Evolutionary conservation across 164 flowering plant genomes (phyloP).

Genomic region (Macadamia tetraphylla): DNA sequence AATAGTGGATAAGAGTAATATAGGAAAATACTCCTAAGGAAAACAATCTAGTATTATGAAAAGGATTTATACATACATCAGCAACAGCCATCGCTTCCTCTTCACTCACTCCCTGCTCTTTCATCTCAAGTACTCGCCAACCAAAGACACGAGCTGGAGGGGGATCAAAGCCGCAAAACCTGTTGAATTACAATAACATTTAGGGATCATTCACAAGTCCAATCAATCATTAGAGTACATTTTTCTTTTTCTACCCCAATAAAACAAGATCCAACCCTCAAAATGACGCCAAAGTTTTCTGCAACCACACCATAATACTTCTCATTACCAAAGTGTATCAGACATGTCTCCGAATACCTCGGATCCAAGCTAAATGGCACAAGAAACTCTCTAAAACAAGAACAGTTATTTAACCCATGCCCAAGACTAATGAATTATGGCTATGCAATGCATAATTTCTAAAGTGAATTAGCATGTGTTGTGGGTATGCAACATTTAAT

Average conservation of each 20-base stretch:
- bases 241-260: too few relatives aligned
- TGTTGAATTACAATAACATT: conserved; percentile 21
- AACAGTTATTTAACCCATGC: too few relatives aligned
- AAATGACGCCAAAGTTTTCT: not conserved
- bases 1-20: not conserved
- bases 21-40: not conserved
- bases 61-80: conserved; percentile 43
- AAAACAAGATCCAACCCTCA: not conserved
- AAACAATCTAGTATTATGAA: not conserved
- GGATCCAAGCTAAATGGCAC: too few relatives aligned
- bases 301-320: not conserved
- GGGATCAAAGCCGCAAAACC: conserved; percentile 58
- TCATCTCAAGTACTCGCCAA: conserved; percentile 76
- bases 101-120: conserved; percentile 72
- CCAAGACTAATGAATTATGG: too few relatives aligned
- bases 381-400: too few relatives aligned
- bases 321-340: too few relatives aligned
- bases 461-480: too few relatives aligned
- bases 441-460: too few relatives aligned
- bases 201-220: not conserved
- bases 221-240: too few relatives aligned
- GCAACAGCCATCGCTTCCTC: conserved; percentile 79
- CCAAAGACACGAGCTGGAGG: conserved; percentile 81
- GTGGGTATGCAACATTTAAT: too few relatives aligned
- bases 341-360: too few relatives aligned